A percentile compares a stretch with the other conserved stretches of the same genome.
Conservation (phyloP, 2,329 filamentous ascomycete species). For the Phialocephala subalpina region DNA sequence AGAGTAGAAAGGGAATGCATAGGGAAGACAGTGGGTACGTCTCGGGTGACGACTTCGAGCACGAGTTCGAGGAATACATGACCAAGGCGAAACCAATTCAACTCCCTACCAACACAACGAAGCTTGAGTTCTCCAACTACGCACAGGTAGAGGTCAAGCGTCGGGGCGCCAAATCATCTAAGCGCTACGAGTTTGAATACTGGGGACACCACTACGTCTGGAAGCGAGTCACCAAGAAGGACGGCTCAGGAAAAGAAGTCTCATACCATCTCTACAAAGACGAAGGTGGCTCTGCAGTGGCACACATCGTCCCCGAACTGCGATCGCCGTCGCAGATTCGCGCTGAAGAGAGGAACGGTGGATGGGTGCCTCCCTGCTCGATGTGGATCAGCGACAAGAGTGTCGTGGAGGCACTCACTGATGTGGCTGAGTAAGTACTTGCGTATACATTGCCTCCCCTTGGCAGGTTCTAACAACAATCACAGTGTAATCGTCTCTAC, state of each 20-base stretch:
- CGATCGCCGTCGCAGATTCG: constrained; percentile 74
- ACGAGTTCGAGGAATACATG: constrained; percentile 39
- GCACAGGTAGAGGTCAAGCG: constrained; percentile 86
- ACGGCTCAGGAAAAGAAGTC: constrained; percentile 67
- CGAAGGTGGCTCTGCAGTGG: constrained; percentile 69
- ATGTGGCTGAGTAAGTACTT: constrained; percentile 87
- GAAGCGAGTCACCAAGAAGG: constrained; percentile 76
- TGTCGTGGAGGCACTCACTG: constrained; percentile 72
- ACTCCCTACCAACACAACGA: constrained; percentile 76
- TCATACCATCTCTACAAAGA: constrained; percentile 83
- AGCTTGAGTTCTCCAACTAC: constrained; percentile 97
- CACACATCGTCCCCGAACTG: constrained; percentile 85
- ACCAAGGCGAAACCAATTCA: constrained; percentile 37
- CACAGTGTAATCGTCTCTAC: constrained; percentile 84
- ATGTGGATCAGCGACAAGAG: constrained; percentile 86
- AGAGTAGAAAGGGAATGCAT: constrained; percentile 25
- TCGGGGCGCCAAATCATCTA: constrained; percentile 69
- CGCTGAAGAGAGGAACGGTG: constrained; percentile 79
- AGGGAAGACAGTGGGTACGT: constrained; percentile 64
- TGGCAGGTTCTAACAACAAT: constrained; percentile 1
- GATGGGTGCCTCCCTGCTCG: constrained; percentile 89
- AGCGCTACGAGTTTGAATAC: constrained; percentile 91
- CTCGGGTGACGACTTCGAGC: constrained; percentile 51
- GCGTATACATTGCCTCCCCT: not conserved
- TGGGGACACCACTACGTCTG: constrained; percentile 89